phyloP scores from a whole-genome alignment of 129 eudicot genomes.

The Oenanthe sinensis region DNA sequence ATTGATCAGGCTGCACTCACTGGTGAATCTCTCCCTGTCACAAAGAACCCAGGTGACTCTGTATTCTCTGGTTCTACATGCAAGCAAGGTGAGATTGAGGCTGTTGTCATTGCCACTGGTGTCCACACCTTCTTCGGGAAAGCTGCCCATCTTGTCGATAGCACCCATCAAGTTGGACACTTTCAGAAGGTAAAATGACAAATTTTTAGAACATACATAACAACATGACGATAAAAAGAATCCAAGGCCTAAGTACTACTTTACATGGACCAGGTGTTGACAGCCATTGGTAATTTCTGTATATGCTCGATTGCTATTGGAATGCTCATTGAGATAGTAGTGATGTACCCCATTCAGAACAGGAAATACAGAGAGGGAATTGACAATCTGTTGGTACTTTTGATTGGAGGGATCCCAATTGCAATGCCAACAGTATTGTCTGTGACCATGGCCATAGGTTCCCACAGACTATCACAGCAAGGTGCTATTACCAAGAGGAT shows the following conservation, averaged over 20 bases:
- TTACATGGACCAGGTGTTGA: conserved; percentile 43
- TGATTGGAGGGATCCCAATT: conserved; percentile 90
- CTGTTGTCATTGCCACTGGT: conserved; percentile 86
- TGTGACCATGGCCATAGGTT: conserved; percentile 93
- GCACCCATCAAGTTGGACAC: conserved; percentile 67
- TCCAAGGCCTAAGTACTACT: background rate
- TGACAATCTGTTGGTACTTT: conserved; percentile 72
- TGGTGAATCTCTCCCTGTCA: conserved; percentile 76
- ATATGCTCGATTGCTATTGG: conserved; percentile 79
- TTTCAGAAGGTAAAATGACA: conserved; percentile 51
- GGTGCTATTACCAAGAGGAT: conserved; percentile 96
- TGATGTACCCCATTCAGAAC: conserved; percentile 63
- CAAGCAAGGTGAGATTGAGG: conserved; percentile 90
- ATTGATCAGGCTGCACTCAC: conserved; percentile 85
- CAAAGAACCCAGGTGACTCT: conserved; percentile 59
- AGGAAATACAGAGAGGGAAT: conserved; percentile 74
- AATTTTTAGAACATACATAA: too few species aligned
- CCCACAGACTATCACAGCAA: conserved; percentile 74
- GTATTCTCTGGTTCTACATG: conserved; percentile 85
- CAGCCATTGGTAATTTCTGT: conserved; percentile 83
- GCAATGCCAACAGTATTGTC: conserved; percentile 97
- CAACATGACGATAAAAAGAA: background rate
- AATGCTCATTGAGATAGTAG: conserved; percentile 59
- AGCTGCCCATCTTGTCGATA: conserved; percentile 89
- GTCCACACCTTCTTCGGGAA: conserved; percentile 86